These are phyloP conservation scores for Puccinia horiana DNA, from an alignment of 1,284 basidiomycete species.

Conservation along the genomic window DNA sequence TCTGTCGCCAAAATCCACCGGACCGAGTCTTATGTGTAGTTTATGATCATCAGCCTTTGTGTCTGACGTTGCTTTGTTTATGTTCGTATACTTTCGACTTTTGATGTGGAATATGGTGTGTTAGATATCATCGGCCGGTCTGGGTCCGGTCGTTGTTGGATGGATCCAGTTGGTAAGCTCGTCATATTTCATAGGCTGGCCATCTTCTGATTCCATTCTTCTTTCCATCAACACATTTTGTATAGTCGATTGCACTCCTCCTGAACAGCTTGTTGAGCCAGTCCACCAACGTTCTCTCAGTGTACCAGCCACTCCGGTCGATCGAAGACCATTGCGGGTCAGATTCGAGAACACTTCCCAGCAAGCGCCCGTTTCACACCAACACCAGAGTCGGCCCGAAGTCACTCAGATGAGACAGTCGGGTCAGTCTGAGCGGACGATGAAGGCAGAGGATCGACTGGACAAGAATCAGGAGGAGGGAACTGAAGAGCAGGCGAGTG, in stretches of 20 bases:
- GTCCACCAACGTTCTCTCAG: slow-evolving; percentile 5
- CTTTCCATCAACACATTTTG: not conserved
- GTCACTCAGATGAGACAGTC: not conserved
- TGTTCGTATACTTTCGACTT: not conserved
- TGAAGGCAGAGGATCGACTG: not conserved
- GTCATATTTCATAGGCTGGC: not conserved
- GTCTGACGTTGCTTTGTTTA: not conserved
- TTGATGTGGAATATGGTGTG: not conserved
- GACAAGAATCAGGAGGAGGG: not conserved
- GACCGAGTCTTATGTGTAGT: no score
- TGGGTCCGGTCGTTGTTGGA: not conserved
- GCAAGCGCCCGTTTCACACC: not conserved
- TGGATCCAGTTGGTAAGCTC: not conserved
- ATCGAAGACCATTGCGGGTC: not conserved
- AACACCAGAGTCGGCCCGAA: not conserved
- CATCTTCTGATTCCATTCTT: not conserved
- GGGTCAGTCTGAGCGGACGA: not conserved
- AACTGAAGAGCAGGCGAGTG: not conserved
- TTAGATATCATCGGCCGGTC: slow-evolving; percentile 23
- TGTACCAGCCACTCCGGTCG: not conserved
- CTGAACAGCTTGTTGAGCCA: not conserved
- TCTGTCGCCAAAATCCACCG: no score
- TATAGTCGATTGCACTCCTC: not conserved
- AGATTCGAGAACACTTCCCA: not conserved
- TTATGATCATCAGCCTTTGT: no score